Conservation (phyloP, 805 yeast genomes). For the Saturnispora serradocipensis region DNA sequence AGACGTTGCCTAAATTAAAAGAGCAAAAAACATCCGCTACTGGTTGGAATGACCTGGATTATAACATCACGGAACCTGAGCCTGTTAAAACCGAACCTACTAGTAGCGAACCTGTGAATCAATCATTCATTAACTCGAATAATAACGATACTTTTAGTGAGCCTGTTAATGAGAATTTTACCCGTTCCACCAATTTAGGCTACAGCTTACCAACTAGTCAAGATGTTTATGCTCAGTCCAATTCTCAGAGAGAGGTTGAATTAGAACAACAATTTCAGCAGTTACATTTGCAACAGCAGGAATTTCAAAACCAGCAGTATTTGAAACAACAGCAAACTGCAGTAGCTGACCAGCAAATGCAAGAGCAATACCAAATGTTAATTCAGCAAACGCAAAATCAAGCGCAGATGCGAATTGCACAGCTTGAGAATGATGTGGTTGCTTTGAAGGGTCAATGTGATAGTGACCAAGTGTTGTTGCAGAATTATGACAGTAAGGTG, state of each 20-base stretch:
- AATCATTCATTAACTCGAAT: background rate
- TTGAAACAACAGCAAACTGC: slow-evolving; percentile 67
- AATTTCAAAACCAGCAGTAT: slow-evolving; percentile 59
- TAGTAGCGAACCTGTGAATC: background rate
- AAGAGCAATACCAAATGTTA: slow-evolving; percentile 60
- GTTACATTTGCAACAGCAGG: slow-evolving; percentile 55
- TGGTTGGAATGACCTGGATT: slow-evolving; percentile 11
- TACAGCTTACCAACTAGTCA: slow-evolving; percentile 45
- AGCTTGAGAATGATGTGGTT: slow-evolving; percentile 71
- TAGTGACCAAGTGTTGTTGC: slow-evolving; percentile 72
- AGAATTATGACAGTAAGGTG: slow-evolving; percentile 81
- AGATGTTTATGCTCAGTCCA: slow-evolving; percentile 31
- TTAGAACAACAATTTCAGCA: slow-evolving; percentile 47
- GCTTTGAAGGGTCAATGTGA: slow-evolving; percentile 74
- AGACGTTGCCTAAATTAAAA: slow-evolving; percentile 25
- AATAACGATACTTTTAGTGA: background rate
- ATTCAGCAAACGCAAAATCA: slow-evolving; percentile 64
- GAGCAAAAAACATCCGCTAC: slow-evolving; percentile 13
- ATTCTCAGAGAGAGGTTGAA: slow-evolving; percentile 44
- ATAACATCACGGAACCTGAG: background rate
- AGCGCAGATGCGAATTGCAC: slow-evolving; percentile 70
- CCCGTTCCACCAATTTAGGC: background rate
- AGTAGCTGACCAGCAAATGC: slow-evolving; percentile 58
- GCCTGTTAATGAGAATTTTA: background rate
- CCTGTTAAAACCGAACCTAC: too few species aligned